Conservation (phyloP, 352 stramenopile species). For the Phytophthora kernoviae region DNA sequence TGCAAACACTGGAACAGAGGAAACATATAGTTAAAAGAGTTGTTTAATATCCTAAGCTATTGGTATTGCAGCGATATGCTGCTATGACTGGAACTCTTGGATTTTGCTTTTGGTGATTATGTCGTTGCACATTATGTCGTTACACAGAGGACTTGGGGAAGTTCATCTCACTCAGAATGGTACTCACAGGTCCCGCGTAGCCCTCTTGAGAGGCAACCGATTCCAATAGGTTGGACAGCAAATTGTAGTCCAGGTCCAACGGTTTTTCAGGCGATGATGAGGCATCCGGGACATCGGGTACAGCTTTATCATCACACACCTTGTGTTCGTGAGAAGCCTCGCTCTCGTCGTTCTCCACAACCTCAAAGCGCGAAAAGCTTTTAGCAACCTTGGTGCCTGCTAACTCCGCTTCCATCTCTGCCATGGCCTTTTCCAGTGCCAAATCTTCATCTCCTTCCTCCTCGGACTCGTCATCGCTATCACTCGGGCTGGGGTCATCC, state of each 20-base stretch:
- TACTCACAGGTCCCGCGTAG: slow-evolving; percentile 70
- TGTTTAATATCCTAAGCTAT: slow-evolving; percentile 22
- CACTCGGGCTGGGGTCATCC: slow-evolving; percentile 19
- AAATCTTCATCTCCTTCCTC: slow-evolving; percentile 38
- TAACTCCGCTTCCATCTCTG: slow-evolving; percentile 80
- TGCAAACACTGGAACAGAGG: slow-evolving; percentile 14
- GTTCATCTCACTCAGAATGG: slow-evolving; percentile 71
- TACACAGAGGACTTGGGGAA: slow-evolving; percentile 27
- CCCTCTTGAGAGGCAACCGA: slow-evolving; percentile 83
- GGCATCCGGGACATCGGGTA: slow-evolving; percentile 12
- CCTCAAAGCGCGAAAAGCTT: slow-evolving; percentile 54
- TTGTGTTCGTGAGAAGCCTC: slow-evolving; percentile 11
- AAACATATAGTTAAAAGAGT: slow-evolving; percentile 24
- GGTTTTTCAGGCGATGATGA: slow-evolving; percentile 45
- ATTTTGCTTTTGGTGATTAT: background rate
- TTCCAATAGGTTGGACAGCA: slow-evolving; percentile 83
- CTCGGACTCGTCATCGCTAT: slow-evolving; percentile 41
- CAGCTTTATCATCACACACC: slow-evolving; percentile 5
- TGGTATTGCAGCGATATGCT: slow-evolving; percentile 22
- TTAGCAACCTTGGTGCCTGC: slow-evolving; percentile 51
- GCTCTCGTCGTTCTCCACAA: slow-evolving; percentile 19
- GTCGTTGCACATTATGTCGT: background rate
- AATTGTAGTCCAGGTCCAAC: slow-evolving; percentile 81
- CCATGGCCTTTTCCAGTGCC: slow-evolving; percentile 64
- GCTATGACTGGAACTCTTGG: background rate